Evolutionary conservation across 2,329 filamentous ascomycete species (phyloP).

Genomic region (Curvularia spicifera): DNA sequence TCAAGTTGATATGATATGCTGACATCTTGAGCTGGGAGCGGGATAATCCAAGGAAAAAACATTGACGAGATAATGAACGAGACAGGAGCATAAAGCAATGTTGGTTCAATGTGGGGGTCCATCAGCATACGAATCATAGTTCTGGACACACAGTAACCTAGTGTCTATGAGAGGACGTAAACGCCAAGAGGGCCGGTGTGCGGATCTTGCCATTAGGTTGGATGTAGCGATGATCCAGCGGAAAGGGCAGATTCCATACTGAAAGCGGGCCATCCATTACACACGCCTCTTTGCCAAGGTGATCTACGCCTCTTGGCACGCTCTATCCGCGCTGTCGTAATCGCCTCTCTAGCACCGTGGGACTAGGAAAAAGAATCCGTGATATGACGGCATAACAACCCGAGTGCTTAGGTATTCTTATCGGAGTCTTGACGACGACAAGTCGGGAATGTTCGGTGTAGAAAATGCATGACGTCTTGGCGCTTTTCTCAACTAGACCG

Average conservation of each 20-base stretch:
- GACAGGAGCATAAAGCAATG: neutral
- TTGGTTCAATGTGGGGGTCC: neutral
- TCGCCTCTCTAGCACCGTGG: constrained; percentile 5
- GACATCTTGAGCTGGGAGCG: neutral
- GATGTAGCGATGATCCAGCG: constrained; percentile 8
- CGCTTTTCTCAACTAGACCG: neutral
- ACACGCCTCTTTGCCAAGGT: constrained; percentile 28
- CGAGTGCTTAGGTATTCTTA: constrained; percentile 4
- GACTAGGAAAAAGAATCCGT: constrained; percentile 3
- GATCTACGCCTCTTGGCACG: constrained; percentile 30
- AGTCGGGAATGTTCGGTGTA: constrained; percentile 17
- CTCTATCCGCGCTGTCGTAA: constrained; percentile 18
- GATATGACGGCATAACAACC: constrained; percentile 4
- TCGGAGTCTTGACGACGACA: constrained; percentile 23
- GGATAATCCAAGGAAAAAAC: neutral
- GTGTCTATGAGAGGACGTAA: neutral
- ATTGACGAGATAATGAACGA: neutral
- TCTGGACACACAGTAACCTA: neutral
- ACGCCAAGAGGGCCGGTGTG: neutral
- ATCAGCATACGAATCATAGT: neutral
- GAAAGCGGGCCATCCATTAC: constrained; percentile 10
- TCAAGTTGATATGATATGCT: neutral
- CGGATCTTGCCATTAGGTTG: constrained; percentile 6
- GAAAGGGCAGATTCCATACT: constrained; percentile 23
- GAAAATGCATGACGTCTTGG: constrained; percentile 9